Conservation (phyloP, 257 asterid genomes). For the Jasminum sambac region DNA sequence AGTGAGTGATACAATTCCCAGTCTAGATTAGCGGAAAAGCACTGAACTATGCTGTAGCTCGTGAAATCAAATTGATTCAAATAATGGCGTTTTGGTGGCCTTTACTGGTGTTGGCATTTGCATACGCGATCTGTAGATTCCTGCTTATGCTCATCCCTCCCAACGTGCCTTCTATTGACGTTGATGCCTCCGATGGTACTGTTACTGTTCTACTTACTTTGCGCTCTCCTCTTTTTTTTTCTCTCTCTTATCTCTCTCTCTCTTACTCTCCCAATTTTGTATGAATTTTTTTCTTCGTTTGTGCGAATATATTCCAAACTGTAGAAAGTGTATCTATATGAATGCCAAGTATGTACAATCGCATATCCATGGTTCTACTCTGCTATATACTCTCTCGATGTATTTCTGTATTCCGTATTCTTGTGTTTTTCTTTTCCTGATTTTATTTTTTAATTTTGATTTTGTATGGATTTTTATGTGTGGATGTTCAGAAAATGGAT, state of each 20-base stretch:
- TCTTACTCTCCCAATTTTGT: not conserved
- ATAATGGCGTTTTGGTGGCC: conserved; percentile 97
- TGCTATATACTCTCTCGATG: not conserved
- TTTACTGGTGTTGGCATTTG: conserved; percentile 64
- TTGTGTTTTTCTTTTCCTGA: conserved; percentile 7
- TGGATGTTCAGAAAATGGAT: not conserved
- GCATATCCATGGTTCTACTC: too few relatives aligned
- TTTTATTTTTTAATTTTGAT: not conserved
- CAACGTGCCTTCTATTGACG: conserved; percentile 88
- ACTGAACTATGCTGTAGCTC: not conserved
- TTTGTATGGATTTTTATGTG: not conserved
- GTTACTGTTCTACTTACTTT: conserved; percentile 18
- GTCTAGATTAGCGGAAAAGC: too few relatives aligned
- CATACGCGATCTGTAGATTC: conserved; percentile 77
- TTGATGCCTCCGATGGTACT: conserved; percentile 89
- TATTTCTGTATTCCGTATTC: conserved; percentile 3
- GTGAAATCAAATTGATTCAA: conserved; percentile 20
- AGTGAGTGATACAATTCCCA: too few relatives aligned
- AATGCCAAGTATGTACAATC: too few relatives aligned
- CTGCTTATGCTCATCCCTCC: conserved; percentile 86
- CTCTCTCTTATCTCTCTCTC: not conserved
- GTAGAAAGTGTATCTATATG: not conserved
- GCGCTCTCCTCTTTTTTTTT: not conserved
- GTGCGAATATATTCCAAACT: not conserved
- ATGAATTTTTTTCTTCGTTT: not conserved